phyloP scores from a whole-genome alignment of 805 yeast species.

The Wilhelminamyces savonicus region DNA sequence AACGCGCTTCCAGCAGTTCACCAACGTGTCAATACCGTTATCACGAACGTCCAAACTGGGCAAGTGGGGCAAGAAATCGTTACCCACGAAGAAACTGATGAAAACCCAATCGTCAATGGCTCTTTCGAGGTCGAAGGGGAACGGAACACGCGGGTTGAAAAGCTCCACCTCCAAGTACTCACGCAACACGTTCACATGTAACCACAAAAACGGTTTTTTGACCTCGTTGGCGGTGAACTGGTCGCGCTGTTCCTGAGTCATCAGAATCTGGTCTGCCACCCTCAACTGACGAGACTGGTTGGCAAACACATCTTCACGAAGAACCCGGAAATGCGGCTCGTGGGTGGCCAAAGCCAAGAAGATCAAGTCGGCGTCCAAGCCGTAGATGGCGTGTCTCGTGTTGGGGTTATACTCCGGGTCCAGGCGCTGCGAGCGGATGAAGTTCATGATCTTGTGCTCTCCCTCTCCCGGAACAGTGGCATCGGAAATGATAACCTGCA shows the following conservation, averaged over 20 bases:
- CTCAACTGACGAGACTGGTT: slow-evolving; percentile 49
- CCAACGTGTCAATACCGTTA: slow-evolving; percentile 79
- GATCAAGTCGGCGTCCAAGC: slow-evolving; percentile 95
- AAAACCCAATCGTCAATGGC: slow-evolving; percentile 99
- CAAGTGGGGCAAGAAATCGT: slow-evolving; percentile 94
- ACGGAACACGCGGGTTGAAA: slow-evolving; percentile 58
- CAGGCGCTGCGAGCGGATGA: slow-evolving; percentile 82
- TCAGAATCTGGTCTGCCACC: slow-evolving; percentile 43
- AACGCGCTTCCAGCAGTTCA: slow-evolving; percentile 74
- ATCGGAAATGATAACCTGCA: slow-evolving; percentile 88
- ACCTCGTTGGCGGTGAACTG: slow-evolving; percentile 36
- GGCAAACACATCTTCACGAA: slow-evolving; percentile 95
- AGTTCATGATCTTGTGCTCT: slow-evolving; percentile 96
- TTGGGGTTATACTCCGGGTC: slow-evolving; percentile 88
- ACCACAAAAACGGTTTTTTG: slow-evolving; percentile 87
- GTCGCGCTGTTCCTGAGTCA: slow-evolving; percentile 54
- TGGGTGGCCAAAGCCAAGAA: slow-evolving; percentile 95
- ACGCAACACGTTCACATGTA: slow-evolving; percentile 79
- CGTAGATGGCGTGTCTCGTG: slow-evolving; percentile 93
- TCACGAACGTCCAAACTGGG: slow-evolving; percentile 95
- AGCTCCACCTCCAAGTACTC: slow-evolving; percentile 86
- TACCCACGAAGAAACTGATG: slow-evolving; percentile 97
- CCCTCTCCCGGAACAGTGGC: slow-evolving; percentile 99
- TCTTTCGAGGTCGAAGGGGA: slow-evolving; percentile 82
- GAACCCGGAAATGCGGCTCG: slow-evolving; percentile 91